Percentiles rank a stretch among this genome's conserved stretches.
Conservation (phyloP, 1,284 basidiomycete genomes). For the Cystobasidium pallidum region DNA sequence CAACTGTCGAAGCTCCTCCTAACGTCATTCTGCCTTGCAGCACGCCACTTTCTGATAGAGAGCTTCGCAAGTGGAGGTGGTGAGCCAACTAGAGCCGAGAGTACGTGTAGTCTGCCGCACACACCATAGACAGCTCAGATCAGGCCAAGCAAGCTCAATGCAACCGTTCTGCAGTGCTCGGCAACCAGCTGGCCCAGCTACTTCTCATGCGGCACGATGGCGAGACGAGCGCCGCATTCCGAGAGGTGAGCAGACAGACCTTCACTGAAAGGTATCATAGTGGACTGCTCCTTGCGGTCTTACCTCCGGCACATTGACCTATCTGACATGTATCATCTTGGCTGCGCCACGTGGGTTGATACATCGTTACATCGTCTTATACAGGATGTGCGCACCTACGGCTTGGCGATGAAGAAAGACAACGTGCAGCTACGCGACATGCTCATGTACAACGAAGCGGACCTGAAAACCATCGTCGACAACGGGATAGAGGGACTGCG, state of each 20-base stretch:
- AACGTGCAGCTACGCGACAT: slow-evolving; percentile 35
- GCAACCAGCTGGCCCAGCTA: slow-evolving; percentile 30
- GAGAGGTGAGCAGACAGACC: slow-evolving; percentile 9
- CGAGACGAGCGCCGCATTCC: slow-evolving; percentile 24
- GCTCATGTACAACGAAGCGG: slow-evolving; percentile 43
- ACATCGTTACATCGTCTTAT: no score
- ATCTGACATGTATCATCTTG: not conserved
- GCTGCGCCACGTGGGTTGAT: no score
- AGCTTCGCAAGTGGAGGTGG: slow-evolving; percentile 41
- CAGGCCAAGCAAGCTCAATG: not conserved
- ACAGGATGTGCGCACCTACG: slow-evolving; percentile 37
- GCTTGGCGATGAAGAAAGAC: slow-evolving; percentile 40
- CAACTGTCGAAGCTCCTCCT: not conserved
- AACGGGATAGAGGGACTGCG: slow-evolving; percentile 44
- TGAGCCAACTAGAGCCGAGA: slow-evolving; percentile 33
- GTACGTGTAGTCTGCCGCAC: slow-evolving; percentile 9
- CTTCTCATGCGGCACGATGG: slow-evolving; percentile 34
- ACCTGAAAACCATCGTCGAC: slow-evolving; percentile 33
- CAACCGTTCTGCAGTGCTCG: slow-evolving; percentile 17
- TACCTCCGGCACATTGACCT: not conserved
- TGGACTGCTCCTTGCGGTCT: not conserved
- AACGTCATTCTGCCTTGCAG: slow-evolving; percentile 20
- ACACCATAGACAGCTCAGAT: no score
- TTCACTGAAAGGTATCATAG: no score
- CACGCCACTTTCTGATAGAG: slow-evolving; percentile 41